Evolutionary conservation across 345 rosid genomes (phyloP).

Genomic region (Rhodamnia argentea): DNA sequence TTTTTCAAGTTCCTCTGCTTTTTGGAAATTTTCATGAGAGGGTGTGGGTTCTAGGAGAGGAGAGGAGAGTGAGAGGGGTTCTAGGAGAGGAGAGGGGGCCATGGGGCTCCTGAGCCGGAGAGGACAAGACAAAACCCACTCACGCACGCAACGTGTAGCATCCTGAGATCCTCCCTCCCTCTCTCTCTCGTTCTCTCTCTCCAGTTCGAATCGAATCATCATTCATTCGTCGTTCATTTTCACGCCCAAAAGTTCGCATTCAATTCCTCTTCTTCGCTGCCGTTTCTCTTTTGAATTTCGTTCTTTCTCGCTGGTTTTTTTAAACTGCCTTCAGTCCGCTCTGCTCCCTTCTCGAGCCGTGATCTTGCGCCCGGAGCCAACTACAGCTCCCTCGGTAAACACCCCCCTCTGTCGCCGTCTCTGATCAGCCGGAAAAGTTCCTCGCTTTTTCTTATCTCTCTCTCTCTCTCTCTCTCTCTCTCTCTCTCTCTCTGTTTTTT

Average conservation of each 20-base stretch:
- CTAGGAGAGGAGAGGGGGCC: too few species aligned
- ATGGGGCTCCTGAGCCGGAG: slow-evolving; percentile 4
- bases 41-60: background rate
- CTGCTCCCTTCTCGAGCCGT: slow-evolving; percentile 5
- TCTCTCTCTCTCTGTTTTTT: background rate
- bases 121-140: slow-evolving; percentile 21
- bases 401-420: too few species aligned
- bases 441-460: background rate
- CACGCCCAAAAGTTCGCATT: background rate
- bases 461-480: too few species aligned
- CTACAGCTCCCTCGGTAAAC: slow-evolving; percentile 1
- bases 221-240: background rate
- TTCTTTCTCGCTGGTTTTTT: background rate
- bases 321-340: background rate
- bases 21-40: background rate
- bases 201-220: background rate
- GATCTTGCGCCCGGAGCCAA: slow-evolving; percentile 13
- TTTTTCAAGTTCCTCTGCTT: too few species aligned
- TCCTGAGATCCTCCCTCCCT: background rate
- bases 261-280: background rate
- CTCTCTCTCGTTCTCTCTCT: background rate
- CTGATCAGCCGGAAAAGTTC: background rate
- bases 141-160: slow-evolving; percentile 32
- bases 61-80: too few species aligned
- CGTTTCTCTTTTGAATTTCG: slow-evolving; percentile 1